Evolutionary conservation across 2,329 filamentous ascomycete species (phyloP).

Genomic region (Pyrenophora teres): DNA sequence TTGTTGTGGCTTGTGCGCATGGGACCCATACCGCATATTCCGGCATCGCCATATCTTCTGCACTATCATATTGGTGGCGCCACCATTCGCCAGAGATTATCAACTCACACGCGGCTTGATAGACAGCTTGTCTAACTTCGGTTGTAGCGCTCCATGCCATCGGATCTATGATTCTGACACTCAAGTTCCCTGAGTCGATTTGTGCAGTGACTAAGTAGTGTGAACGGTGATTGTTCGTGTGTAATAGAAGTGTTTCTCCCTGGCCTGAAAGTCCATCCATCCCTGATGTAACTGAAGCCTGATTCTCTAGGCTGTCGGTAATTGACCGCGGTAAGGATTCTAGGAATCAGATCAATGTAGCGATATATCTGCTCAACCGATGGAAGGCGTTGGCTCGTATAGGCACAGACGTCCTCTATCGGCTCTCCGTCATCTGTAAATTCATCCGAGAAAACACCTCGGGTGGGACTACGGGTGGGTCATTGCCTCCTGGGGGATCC

Average conservation of each 20-base stretch:
- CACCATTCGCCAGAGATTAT: constrained; percentile 1
- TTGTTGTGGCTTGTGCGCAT: constrained; percentile 4
- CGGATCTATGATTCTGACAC: constrained; percentile 12
- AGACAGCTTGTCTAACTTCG: neutral
- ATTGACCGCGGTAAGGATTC: constrained; percentile 15
- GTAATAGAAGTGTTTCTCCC: constrained; percentile 14
- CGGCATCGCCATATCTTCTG: neutral
- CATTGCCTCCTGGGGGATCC: no score
- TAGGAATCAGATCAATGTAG: constrained; percentile 5
- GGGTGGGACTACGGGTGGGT: no score
- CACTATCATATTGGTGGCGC: neutral
- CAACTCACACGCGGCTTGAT: neutral
- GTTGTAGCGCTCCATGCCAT: constrained; percentile 6
- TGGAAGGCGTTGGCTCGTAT: neutral
- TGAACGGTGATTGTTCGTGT: neutral
- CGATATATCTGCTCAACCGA: neutral
- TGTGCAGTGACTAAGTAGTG: constrained; percentile 3
- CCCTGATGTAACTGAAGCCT: constrained; percentile 8
- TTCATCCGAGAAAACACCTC: no score
- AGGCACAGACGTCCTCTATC: neutral
- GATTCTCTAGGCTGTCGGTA: constrained; percentile 2
- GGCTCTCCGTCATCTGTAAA: neutral
- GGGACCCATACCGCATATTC: constrained; percentile 4
- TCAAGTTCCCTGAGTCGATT: constrained; percentile 1
- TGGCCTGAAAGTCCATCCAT: neutral